A percentile compares a stretch with the other conserved stretches of the same genome.
phyloP scores from a whole-genome alignment of 2,329 filamentous ascomycete species.

The Sclerotinia spermophila region DNA sequence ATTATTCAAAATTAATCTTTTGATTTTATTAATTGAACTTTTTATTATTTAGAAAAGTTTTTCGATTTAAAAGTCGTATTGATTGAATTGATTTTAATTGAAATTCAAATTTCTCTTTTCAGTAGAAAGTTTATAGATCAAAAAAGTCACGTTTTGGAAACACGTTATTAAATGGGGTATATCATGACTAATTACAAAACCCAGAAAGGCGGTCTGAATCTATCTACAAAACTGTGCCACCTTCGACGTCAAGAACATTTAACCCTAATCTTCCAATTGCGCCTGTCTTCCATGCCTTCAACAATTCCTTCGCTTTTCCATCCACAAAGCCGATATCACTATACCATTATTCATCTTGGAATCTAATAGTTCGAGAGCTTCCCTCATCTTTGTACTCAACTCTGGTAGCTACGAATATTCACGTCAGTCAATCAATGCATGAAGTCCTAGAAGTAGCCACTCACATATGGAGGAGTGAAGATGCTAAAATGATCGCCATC shows the following conservation, averaged over 20 bases:
- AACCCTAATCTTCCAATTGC: neutral
- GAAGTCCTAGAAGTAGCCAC: neutral
- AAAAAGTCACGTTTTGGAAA: too few relatives aligned
- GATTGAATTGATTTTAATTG: too few relatives aligned
- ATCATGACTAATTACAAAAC: neutral
- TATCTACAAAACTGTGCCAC: neutral
- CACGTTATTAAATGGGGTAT: too few relatives aligned
- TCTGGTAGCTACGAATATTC: neutral
- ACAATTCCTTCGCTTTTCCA: neutral
- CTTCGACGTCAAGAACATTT: neutral
- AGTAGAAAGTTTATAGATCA: too few relatives aligned
- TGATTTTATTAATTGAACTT: too few relatives aligned
- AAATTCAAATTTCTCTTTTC: too few relatives aligned
- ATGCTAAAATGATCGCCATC: slow-evolving; percentile 17
- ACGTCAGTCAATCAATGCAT: neutral
- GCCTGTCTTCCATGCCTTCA: neutral
- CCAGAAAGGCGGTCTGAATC: neutral
- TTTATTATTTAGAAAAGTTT: too few relatives aligned
- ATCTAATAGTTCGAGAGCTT: neutral
- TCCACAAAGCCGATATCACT: neutral
- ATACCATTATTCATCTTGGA: neutral
- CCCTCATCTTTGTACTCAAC: neutral
- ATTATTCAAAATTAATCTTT: too few relatives aligned
- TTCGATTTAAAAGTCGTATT: too few relatives aligned
- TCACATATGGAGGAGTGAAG: slow-evolving; percentile 11